Conservation (phyloP, 2,329 filamentous ascomycete species). For the Zarea fungicola region DNA sequence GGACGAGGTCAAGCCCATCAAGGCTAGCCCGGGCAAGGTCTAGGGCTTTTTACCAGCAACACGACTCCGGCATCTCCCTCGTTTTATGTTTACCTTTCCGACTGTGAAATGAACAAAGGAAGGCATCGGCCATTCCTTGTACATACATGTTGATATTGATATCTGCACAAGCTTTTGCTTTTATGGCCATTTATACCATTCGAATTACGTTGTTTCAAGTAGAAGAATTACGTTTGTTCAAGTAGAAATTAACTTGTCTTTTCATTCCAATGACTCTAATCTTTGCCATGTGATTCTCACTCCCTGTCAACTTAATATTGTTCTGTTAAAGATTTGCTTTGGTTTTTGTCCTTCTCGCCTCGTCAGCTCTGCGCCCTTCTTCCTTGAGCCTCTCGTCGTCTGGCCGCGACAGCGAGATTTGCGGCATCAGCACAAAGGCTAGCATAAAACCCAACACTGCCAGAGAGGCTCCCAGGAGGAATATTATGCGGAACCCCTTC, state of each 20-base stretch:
- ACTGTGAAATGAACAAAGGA: not conserved
- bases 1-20: not conserved
- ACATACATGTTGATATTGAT: not conserved
- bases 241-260: not conserved
- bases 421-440: slow-evolving; percentile 35
- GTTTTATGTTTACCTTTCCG: too few species aligned
- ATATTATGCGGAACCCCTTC: slow-evolving; percentile 32
- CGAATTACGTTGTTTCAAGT: too few species aligned
- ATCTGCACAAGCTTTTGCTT: not conserved
- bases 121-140: not conserved
- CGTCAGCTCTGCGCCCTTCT: slow-evolving; percentile 22
- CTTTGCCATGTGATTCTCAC: not conserved
- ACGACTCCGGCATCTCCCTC: not conserved
- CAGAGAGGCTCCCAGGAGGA: slow-evolving; percentile 31
- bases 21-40: slow-evolving; percentile 3
- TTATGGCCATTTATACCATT: not conserved
- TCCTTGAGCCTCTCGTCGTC: slow-evolving; percentile 34
- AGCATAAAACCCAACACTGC: slow-evolving; percentile 32
- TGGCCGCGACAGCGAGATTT: slow-evolving; percentile 31
- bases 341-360: slow-evolving; percentile 9
- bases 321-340: not conserved
- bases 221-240: too few species aligned
- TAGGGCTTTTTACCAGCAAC: not conserved
- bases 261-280: not conserved
- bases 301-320: not conserved